Evolutionary conservation across 371 early-diverging fungal genomes (phyloP).

Genomic region (Mucor ambiguus): DNA sequence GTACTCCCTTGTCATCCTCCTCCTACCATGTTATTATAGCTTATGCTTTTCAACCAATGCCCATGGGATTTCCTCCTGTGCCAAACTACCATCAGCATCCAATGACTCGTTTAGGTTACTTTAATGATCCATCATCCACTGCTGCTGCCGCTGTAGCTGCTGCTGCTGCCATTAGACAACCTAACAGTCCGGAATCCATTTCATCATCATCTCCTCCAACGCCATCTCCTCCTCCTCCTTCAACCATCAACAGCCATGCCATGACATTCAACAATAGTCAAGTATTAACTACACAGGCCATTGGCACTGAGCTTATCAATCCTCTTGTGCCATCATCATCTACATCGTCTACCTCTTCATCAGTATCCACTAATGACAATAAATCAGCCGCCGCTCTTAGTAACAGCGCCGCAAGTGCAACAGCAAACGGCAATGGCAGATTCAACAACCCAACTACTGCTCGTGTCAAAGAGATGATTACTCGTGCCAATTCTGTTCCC

Average conservation of each 20-base stretch:
- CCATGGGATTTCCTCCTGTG: constrained; percentile 34
- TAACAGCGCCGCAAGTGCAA: not conserved
- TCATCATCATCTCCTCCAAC: constrained; percentile 38
- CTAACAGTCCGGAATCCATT: constrained; percentile 44
- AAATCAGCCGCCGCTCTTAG: constrained; percentile 6
- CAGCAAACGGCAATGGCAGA: constrained; percentile 6
- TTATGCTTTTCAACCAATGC: constrained; percentile 44
- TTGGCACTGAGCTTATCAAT: constrained; percentile 8
- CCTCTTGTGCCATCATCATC: constrained; percentile 22
- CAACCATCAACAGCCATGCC: constrained; percentile 6
- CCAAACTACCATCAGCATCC: constrained; percentile 21
- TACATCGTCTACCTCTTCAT: constrained; percentile 1
- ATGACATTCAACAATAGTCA: not conserved
- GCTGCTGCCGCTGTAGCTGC: not conserved
- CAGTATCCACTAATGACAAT: constrained; percentile 2
- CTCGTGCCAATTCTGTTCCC: constrained; percentile 49
- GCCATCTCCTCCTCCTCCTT: constrained; percentile 20
- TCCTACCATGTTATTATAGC: constrained; percentile 18
- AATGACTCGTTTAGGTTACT: constrained; percentile 34
- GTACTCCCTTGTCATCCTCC: constrained; percentile 4
- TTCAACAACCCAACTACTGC: constrained; percentile 41
- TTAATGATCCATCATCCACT: constrained; percentile 18
- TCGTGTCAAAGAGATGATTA: constrained; percentile 53
- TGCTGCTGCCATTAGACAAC: constrained; percentile 10
- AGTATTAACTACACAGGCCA: constrained; percentile 2